Evolutionary conservation across 495 filamentous ascomycete genomes (phyloP).

Genomic region (Aspergillus cavernicola): DNA sequence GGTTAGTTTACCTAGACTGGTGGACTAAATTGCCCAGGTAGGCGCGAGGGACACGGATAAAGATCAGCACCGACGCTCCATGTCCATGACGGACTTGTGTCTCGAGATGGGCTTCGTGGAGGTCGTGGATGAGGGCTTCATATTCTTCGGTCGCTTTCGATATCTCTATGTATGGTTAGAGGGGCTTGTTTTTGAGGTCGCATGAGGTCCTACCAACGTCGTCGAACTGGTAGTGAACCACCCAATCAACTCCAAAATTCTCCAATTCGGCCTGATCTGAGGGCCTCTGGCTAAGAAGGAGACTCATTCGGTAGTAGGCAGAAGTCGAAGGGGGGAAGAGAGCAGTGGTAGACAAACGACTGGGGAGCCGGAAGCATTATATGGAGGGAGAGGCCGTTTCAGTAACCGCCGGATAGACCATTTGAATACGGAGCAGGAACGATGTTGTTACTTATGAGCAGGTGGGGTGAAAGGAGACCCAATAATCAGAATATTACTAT

Average conservation of each 20-base stretch:
- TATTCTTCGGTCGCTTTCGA: constrained; percentile 67
- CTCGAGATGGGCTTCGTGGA: constrained; percentile 71
- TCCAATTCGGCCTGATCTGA: constrained; percentile 27
- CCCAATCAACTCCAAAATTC: constrained; percentile 44
- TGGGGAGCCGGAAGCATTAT: not conserved
- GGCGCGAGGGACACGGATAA: constrained; percentile 60
- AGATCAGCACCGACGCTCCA: constrained; percentile 71
- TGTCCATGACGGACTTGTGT: constrained; percentile 83
- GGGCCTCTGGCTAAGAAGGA: constrained; percentile 8
- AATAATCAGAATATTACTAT: too few relatives aligned
- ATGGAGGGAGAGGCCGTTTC: not conserved
- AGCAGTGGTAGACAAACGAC: not conserved
- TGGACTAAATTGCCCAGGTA: constrained; percentile 53
- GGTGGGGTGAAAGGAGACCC: too few relatives aligned
- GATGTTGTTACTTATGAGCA: too few relatives aligned
- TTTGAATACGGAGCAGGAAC: not conserved
- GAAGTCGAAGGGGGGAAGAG: not conserved
- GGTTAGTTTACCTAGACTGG: constrained; percentile 49
- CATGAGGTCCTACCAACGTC: constrained; percentile 27
- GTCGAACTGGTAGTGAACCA: constrained; percentile 38
- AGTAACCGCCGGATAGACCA: not conserved
- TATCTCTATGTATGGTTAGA: constrained; percentile 48
- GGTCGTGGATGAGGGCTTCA: constrained; percentile 65
- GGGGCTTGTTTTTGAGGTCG: not conserved
- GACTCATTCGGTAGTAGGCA: constrained; percentile 16